These are phyloP conservation scores for Perilla frutescens DNA, from an alignment of 257 asterid genomes.

Conservation along the genomic window DNA sequence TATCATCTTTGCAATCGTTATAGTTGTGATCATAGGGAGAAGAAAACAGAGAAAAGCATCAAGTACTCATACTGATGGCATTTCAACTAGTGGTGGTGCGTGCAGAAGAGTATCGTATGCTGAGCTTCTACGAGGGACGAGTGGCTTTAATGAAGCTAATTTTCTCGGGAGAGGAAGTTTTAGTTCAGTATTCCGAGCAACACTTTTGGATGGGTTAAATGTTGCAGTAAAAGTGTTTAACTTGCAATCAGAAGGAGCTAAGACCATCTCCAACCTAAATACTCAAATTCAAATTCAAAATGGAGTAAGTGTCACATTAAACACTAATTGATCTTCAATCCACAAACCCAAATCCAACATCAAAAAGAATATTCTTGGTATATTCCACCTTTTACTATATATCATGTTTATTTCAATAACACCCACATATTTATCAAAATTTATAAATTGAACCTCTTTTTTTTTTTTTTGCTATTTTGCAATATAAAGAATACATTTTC, in stretches of 20 bases:
- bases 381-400: no score
- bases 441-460: no score
- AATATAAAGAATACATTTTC: no score
- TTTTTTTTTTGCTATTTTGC: no score
- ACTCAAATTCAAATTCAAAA: no score
- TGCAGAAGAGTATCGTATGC: constrained; percentile 9
- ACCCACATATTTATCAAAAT: no score
- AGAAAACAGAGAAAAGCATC: neutral
- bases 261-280: no score
- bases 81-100: neutral
- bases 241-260: neutral
- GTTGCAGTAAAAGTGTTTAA: constrained; percentile 8
- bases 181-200: constrained; percentile 10
- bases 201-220: neutral
- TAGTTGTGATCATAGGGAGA: neutral
- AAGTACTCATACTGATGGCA: neutral
- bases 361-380: no score
- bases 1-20: neutral
- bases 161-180: constrained; percentile 27
- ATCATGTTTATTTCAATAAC: no score
- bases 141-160: constrained; percentile 12
- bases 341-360: no score
- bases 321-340: no score
- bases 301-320: no score
- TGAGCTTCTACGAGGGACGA: constrained; percentile 1